Evolutionary conservation across 257 asterid genomes (phyloP).

Genomic region (Capsicum rhomboideum): DNA sequence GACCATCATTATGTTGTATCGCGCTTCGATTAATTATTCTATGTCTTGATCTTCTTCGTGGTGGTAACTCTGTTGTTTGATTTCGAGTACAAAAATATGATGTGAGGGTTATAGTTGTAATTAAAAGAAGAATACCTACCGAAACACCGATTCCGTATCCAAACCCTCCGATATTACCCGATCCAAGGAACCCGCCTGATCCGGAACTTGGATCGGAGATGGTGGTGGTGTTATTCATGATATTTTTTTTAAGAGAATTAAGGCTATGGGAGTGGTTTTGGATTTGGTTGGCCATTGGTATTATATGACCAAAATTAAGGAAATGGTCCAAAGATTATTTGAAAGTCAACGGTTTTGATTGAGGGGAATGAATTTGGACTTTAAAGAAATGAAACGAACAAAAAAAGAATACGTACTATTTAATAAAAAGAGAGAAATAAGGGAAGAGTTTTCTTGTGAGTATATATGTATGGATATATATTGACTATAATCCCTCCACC

Average conservation of each 20-base stretch:
- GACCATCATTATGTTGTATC: not conserved
- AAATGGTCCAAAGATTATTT: slow-evolving; percentile 2
- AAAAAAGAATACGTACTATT: not conserved
- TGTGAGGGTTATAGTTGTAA: slow-evolving; percentile 72
- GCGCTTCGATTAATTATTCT: not conserved
- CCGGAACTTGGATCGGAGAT: not conserved
- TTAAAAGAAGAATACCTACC: slow-evolving; percentile 74
- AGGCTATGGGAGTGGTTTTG: not conserved
- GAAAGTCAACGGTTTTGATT: slow-evolving; percentile 2
- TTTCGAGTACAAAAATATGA: slow-evolving; percentile 73
- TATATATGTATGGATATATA: not conserved
- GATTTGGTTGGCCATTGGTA: slow-evolving; percentile 22
- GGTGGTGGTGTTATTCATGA: slow-evolving; percentile 33
- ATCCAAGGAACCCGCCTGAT: slow-evolving; percentile 47
- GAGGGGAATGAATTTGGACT: not conserved
- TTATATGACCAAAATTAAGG: not conserved
- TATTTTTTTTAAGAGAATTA: not conserved
- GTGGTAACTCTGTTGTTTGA: slow-evolving; percentile 5
- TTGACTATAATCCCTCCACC: too few relatives aligned
- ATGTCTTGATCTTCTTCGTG: slow-evolving; percentile 1
- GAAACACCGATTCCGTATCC: slow-evolving; percentile 85
- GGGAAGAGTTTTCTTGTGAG: not conserved
- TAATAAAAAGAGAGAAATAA: not conserved
- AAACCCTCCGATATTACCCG: slow-evolving; percentile 58
- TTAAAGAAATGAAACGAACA: not conserved